phyloP scores from a whole-genome alignment of 1,284 basidiomycete species.

The Polyporus tsugae region DNA sequence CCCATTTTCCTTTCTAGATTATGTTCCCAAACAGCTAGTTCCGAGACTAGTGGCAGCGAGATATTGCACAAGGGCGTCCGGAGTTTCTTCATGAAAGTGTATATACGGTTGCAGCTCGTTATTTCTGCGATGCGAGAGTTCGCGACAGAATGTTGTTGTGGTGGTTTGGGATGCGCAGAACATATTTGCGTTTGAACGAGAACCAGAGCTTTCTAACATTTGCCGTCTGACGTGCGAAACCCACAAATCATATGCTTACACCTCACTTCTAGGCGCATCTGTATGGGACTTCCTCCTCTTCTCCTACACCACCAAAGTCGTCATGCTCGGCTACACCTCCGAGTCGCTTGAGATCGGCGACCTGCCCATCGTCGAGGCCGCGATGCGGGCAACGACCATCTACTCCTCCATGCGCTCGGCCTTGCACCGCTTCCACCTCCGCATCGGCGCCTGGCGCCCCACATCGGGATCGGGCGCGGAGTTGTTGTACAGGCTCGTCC shows the following conservation, averaged over 20 bases:
- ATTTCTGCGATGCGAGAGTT: too few relatives aligned
- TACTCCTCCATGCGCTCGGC: conserved; percentile 49
- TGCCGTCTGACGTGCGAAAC: too few relatives aligned
- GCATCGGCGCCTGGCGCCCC: conserved; percentile 54
- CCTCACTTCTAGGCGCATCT: conserved; percentile 37
- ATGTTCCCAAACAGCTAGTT: too few relatives aligned
- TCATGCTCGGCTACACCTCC: conserved; percentile 80
- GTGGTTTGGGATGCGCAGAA: neutral
- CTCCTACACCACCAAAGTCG: conserved; percentile 84
- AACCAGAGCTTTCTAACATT: neutral
- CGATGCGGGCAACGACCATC: conserved; percentile 70
- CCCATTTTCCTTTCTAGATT: too few relatives aligned
- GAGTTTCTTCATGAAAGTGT: too few relatives aligned
- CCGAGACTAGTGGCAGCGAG: neutral
- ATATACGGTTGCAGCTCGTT: too few relatives aligned
- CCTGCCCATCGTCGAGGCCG: conserved; percentile 77
- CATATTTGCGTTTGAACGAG: neutral
- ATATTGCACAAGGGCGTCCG: neutral
- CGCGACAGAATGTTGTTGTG: too few relatives aligned
- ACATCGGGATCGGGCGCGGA: conserved; percentile 66
- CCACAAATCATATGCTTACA: neutral
- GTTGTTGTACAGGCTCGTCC: conserved; percentile 64
- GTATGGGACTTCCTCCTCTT: conserved; percentile 75
- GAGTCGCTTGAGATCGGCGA: conserved; percentile 86
- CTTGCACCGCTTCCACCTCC: conserved; percentile 50